Conservation (phyloP, 78 protist genomes). For the Dictyostelium intermedium region DNA sequence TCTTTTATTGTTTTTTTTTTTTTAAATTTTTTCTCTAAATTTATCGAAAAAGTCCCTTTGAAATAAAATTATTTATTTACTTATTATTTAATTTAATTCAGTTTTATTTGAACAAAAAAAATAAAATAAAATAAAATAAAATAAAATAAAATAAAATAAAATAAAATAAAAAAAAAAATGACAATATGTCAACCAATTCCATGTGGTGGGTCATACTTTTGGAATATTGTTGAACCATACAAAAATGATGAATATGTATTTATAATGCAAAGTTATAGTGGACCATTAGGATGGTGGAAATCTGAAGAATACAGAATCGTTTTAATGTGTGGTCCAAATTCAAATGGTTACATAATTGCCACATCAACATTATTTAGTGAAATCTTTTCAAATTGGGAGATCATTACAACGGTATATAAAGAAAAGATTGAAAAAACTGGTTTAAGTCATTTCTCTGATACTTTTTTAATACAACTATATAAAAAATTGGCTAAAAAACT, state of each 20-base stretch:
- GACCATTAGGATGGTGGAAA: constrained; percentile 55
- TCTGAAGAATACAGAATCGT: constrained; percentile 30
- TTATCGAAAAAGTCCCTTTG: no score
- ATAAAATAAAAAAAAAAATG: background rate
- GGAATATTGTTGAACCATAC: constrained; percentile 10
- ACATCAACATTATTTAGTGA: background rate
- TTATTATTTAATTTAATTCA: no score
- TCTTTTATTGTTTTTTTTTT: no score
- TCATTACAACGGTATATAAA: constrained; percentile 17
- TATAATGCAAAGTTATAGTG: constrained; percentile 31
- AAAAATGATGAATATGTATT: background rate
- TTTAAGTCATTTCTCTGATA: constrained; percentile 48
- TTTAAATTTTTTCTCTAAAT: no score
- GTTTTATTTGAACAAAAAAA: background rate
- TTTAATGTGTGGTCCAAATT: constrained; percentile 4
- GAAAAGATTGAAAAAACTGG: constrained; percentile 48
- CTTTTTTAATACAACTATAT: constrained; percentile 14
- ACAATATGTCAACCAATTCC: constrained; percentile 42
- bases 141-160: background rate
- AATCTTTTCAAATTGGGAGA: constrained; percentile 34
- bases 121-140: background rate
- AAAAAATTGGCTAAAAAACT: constrained; percentile 44
- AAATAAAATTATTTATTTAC: no score
- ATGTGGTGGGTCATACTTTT: constrained; percentile 22
- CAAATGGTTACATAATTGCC: constrained; percentile 39